Percentiles rank a stretch among this genome's conserved stretches.
Evolutionary conservation across 2,329 filamentous ascomycete species (phyloP).

Genomic region (Chaetothyriales sp.): DNA sequence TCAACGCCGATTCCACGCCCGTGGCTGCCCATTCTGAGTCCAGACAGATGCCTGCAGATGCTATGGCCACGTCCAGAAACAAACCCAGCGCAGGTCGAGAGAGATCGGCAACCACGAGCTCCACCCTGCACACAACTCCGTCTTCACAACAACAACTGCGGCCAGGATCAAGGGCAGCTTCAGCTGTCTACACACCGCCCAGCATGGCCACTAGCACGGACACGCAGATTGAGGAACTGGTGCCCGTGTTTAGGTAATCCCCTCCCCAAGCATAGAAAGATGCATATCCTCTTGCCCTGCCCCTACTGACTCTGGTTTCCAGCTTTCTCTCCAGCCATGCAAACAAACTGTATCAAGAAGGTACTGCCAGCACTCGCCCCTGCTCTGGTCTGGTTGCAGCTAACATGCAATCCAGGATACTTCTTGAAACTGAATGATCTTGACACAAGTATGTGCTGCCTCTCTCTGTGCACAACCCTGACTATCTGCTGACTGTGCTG

Average conservation of each 20-base stretch:
- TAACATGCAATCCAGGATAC: slow-evolving; percentile 39
- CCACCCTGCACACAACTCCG: slow-evolving; percentile 2
- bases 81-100: background rate
- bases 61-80: slow-evolving; percentile 4
- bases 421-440: slow-evolving; percentile 94
- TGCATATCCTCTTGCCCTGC: background rate
- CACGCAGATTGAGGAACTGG: slow-evolving; percentile 69
- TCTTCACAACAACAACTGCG: slow-evolving; percentile 2
- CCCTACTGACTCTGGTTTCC: slow-evolving; percentile 3
- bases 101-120: slow-evolving; percentile 3
- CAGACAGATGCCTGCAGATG: slow-evolving; percentile 7
- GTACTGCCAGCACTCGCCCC: slow-evolving; percentile 4
- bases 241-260: slow-evolving; percentile 62
- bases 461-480: background rate
- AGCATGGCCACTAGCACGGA: slow-evolving; percentile 73
- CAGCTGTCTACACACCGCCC: slow-evolving; percentile 38
- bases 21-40: slow-evolving; percentile 6
- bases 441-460: slow-evolving; percentile 57
- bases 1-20: slow-evolving; percentile 4
- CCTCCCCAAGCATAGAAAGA: background rate
- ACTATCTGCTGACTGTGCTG: slow-evolving; percentile 19
- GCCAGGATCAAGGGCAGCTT: slow-evolving; percentile 9
- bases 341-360: slow-evolving; percentile 95
- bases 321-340: slow-evolving; percentile 77
- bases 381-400: background rate